phyloP scores from a whole-genome alignment of 441 rosid species.

The Pelargonium cotyledonis region DNA sequence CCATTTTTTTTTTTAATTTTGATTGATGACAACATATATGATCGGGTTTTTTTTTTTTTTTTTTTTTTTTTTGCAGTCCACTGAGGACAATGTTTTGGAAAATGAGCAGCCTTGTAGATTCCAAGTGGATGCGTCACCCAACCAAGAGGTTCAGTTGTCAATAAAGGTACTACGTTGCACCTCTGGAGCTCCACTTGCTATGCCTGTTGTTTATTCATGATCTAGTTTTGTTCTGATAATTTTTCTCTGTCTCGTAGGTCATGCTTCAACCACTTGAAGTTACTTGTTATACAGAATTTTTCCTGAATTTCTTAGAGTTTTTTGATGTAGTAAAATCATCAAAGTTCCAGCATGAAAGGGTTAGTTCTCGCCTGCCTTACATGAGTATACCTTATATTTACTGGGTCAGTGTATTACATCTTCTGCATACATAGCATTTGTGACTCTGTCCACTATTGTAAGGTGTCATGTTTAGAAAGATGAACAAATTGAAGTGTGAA shows the following conservation, averaged over 20 bases:
- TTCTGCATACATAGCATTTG: background rate
- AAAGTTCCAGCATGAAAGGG: conserved; percentile 69
- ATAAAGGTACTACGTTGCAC: conserved; percentile 42
- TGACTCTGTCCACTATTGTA: background rate
- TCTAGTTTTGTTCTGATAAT: conserved; percentile 6
- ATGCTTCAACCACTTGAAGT: conserved; percentile 59
- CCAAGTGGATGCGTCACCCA: conserved; percentile 49
- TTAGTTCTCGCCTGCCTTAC: conserved; percentile 32
- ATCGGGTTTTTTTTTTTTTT: conserved; percentile 16
- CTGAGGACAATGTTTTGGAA: conserved; percentile 33
- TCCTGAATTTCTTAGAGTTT: conserved; percentile 40
- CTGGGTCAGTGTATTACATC: background rate
- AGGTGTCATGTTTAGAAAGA: too few relatives aligned
- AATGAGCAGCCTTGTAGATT: conserved; percentile 41
- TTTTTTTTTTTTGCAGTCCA: conserved; percentile 25
- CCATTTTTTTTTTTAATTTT: background rate
- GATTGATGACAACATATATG: background rate
- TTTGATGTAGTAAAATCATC: conserved; percentile 42
- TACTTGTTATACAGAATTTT: conserved; percentile 43
- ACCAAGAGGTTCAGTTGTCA: conserved; percentile 49
- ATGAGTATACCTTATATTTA: background rate
- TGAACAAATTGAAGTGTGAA: too few relatives aligned
- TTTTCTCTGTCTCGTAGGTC: conserved; percentile 38
- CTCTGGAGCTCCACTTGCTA: conserved; percentile 20
- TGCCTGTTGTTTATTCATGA: conserved; percentile 12